These are phyloP conservation scores for Apostasia ramifera DNA, from an alignment of 106 monocot genomes.

Conservation along the genomic window DNA sequence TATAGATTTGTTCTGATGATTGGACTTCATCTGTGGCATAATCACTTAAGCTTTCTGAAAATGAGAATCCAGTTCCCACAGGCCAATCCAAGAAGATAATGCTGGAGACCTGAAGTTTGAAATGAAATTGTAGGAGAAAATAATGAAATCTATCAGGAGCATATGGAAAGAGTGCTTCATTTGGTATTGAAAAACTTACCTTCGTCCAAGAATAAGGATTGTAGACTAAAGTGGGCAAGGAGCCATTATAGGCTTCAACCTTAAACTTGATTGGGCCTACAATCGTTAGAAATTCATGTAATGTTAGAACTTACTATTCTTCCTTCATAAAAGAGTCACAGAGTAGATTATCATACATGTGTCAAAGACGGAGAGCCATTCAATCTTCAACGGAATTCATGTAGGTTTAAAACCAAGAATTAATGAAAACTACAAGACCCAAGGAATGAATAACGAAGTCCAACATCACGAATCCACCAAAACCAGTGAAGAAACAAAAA, in stretches of 20 bases:
- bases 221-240: constrained; percentile 24
- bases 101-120: constrained; percentile 16
- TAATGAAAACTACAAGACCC: no score
- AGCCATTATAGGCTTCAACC: constrained; percentile 25
- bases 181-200: constrained; percentile 8
- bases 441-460: no score
- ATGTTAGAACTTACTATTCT: no score
- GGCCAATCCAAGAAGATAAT: constrained; percentile 50
- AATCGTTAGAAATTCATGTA: background rate
- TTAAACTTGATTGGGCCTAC: constrained; percentile 5
- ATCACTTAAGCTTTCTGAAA: constrained; percentile 9
- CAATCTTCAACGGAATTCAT: no score
- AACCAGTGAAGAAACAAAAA: no score
- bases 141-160: background rate
- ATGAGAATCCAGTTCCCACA: constrained; percentile 42
- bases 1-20: no score
- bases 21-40: constrained; percentile 20
- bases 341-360: no score
- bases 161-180: background rate
- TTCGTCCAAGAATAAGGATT: constrained; percentile 46
- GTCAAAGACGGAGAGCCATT: no score
- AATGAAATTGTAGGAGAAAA: background rate
- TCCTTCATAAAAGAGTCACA: no score
- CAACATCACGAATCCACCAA: no score
- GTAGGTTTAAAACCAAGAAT: no score